Evolutionary conservation across 2,329 filamentous ascomycete genomes (phyloP).

Genomic region (Pseudocercospora musae): DNA sequence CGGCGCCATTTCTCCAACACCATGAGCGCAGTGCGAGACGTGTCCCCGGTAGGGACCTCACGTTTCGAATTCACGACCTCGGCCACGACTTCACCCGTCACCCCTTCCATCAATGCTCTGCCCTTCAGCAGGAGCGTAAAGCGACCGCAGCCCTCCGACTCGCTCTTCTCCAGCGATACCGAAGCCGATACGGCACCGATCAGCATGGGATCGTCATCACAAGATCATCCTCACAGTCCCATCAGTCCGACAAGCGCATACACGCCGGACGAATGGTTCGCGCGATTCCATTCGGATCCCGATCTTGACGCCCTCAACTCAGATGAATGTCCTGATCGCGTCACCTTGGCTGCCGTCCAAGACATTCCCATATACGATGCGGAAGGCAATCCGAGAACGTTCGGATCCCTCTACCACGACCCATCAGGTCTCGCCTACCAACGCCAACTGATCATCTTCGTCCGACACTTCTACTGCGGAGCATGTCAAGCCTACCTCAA

Average conservation of each 20-base stretch:
- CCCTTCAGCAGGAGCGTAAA: conserved; percentile 14
- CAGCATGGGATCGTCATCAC: conserved; percentile 8
- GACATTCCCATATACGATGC: conserved; percentile 55
- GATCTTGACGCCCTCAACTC: conserved; percentile 27
- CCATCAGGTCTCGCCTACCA: conserved; percentile 42
- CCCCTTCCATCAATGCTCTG: conserved; percentile 10
- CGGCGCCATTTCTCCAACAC: background rate
- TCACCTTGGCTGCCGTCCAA: conserved; percentile 32
- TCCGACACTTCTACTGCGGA: conserved; percentile 44
- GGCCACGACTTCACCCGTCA: conserved; percentile 17
- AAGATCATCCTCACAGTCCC: conserved; percentile 5
- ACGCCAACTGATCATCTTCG: conserved; percentile 40
- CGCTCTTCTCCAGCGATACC: conserved; percentile 17
- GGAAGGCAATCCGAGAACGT: conserved; percentile 57
- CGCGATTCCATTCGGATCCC: conserved; percentile 32
- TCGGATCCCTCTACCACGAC: conserved; percentile 59
- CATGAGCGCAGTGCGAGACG: conserved; percentile 14
- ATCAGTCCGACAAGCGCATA: conserved; percentile 1
- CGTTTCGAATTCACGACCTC: too few species aligned
- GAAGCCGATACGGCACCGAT: conserved; percentile 18
- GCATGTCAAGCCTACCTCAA: conserved; percentile 40
- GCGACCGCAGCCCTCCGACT: conserved; percentile 17
- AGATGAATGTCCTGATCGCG: conserved; percentile 35
- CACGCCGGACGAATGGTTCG: conserved; percentile 35
- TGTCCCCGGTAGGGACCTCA: too few species aligned